Percentiles rank a stretch among this genome's conserved stretches.
Conservation (phyloP, 1,139 yeast genomes). For the Kazachstania sp. region DNA sequence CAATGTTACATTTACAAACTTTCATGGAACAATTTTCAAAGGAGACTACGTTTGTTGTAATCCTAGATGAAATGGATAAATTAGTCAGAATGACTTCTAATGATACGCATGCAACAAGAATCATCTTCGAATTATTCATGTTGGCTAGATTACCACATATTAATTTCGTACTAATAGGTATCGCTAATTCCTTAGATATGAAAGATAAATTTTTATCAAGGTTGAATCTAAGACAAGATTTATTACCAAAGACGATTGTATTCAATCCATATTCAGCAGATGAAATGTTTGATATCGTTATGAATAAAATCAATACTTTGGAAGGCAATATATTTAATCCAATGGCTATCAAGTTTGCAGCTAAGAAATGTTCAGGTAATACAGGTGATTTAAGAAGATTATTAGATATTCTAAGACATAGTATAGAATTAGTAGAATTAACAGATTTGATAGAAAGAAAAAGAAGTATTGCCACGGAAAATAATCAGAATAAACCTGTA, state of each 20-base stretch:
- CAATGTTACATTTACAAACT: slow-evolving; percentile 21
- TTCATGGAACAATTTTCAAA: slow-evolving; percentile 20
- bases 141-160: slow-evolving; percentile 44
- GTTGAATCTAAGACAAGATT: slow-evolving; percentile 53
- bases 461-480: slow-evolving; percentile 28
- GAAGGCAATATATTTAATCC: slow-evolving; percentile 52
- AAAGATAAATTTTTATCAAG: slow-evolving; percentile 82
- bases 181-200: slow-evolving; percentile 86
- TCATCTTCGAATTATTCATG: slow-evolving; percentile 63
- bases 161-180: slow-evolving; percentile 61
- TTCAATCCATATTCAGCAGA: slow-evolving; percentile 78
- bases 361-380: slow-evolving; percentile 76
- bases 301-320: slow-evolving; percentile 37
- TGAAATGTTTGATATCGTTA: slow-evolving; percentile 64
- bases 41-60: slow-evolving; percentile 37
- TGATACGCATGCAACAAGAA: slow-evolving; percentile 23
- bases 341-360: slow-evolving; percentile 73
- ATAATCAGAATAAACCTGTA: background rate
- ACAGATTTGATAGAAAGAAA: slow-evolving; percentile 15
- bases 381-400: slow-evolving; percentile 92
- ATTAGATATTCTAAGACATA: slow-evolving; percentile 75
- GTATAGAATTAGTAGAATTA: slow-evolving; percentile 66
- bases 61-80: slow-evolving; percentile 87
- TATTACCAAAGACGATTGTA: slow-evolving; percentile 60
- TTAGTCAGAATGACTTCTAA: slow-evolving; percentile 66